Evolutionary conservation across 2,329 filamentous ascomycete species (phyloP), one percentile per base, ranked within the genome.

Genomic region (Botrytis fabae): DNA sequence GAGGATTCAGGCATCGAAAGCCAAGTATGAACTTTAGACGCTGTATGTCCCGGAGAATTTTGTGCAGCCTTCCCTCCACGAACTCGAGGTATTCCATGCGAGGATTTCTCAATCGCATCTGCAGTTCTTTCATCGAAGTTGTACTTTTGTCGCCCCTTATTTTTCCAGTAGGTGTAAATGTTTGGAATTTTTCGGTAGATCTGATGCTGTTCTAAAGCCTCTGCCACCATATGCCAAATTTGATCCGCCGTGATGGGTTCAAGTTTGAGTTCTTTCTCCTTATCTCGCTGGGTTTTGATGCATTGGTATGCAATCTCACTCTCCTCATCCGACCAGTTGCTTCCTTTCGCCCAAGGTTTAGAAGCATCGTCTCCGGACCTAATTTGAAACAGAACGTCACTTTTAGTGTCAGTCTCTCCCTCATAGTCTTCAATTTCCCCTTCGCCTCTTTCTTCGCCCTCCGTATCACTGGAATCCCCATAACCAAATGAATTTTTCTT

Each of bases 321-420:
- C 65, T 68, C 65, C 57, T 68, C 35, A 28, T 68, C 65, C 3
- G 48, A 57, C 65, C 65, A 68, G 38, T 42, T 68, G 48, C 54
- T 57, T 68, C 65, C 65, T 57, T 10, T 7, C 8, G 18, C 22
- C 65, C 65, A 68, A n/a, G 48, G 65, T 68, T 16, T 68, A 8
- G 8, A 28, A 20, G 20, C 32, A 28, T 28, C 8, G 9, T 54
- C 46, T 14, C 38, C 14, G 25, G 18, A 35, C 5, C 10, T 32
- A 9, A 4, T 8, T 28, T 40, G 22, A n/a, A 16, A 16, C 7
- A 9, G 10, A 40, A 18, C 1, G 4, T 54, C 32, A 28, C 32
- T 22, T 40, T 28, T 8, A 4, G 9, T 2, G 7, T 7, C 22
- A 9, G 38, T n/a, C 46, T 35, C 44, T 5, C 20, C 64, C 12